A percentile compares a stretch with the other conserved stretches of the same genome.
Evolutionary conservation across 495 filamentous ascomycete genomes (phyloP).

Genomic region (Daldinia vernicosa): DNA sequence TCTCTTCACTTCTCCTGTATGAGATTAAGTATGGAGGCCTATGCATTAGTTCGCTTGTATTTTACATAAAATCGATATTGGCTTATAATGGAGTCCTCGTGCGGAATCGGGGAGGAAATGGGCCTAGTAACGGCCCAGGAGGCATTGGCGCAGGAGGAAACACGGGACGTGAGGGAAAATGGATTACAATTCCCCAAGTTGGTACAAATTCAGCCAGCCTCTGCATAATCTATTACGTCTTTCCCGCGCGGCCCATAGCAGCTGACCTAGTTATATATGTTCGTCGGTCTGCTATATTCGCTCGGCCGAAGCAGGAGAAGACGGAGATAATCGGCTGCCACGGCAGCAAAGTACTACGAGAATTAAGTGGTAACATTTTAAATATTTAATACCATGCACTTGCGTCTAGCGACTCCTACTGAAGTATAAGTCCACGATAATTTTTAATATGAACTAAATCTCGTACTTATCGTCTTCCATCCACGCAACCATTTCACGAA

Average conservation of each 20-base stretch:
- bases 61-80: too few relatives aligned
- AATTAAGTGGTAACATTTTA: neutral
- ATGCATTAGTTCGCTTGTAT: too few relatives aligned
- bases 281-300: neutral
- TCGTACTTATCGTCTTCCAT: neutral
- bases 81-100: neutral
- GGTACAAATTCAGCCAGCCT: neutral
- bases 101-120: neutral
- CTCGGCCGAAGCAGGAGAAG: conserved; percentile 17
- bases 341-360: neutral
- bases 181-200: neutral
- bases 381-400: neutral
- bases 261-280: neutral
- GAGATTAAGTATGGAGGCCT: too few relatives aligned
- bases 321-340: conserved; percentile 24
- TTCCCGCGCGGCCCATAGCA: neutral
- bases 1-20: too few relatives aligned
- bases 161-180: neutral
- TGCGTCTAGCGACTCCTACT: neutral
- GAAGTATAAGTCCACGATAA: neutral
- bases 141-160: neutral
- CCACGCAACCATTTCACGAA: neutral
- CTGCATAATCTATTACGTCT: neutral
- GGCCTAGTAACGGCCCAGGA: neutral
- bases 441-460: neutral